Base-by-base conservation (phyloP, 1,284 basidiomycete genomes). In the Pseudozyma thailandica region DNA sequence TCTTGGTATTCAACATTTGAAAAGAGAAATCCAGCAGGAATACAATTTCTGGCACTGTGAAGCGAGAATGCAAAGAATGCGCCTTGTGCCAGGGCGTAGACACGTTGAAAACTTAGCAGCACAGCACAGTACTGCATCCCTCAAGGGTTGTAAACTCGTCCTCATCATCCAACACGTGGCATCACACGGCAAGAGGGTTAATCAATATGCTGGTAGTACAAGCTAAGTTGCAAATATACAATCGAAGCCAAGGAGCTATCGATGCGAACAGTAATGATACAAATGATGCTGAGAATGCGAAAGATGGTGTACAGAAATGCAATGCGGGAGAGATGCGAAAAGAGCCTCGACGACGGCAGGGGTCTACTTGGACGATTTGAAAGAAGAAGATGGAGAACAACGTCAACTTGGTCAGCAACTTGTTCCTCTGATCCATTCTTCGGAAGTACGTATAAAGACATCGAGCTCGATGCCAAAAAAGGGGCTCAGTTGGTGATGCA, bases 401-500 rank as follows among this genome's bases (percentile, higher is more conserved):
- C n/a, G n/a, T 16, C 23, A 30, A 37, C 30, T 25, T 25, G 21
- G 54, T 57, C 54, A 57, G 54, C 54, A n/a, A 57, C 13, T 39
- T 45, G 48, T 28, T 50, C 47, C 10, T 35, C 15, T 6, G 13
- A 9, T 9, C n/a, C 33, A 16, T 35, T 9, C n/a, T 16, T 12
- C 13, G 33, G 15, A 9, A 9, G 13, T 16, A n/a, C 6, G n/a
- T 16, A 8, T 15, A 15, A 16, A 35, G 15, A 35, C 33, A 35
- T 35, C 33, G 33, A 35, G 33, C 8, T 35, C 33, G 33, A 35
- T 35, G 33, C 33, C 33, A 35, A 35, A 31, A 35, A n/a, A 54
- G 53, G 46, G 69, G 69, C 69, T 72, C 69, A 72, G 69, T 72
- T 72, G 69, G 69, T 72, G 69, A 72, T 72, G 69, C 69, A 72